Percentiles rank a stretch among this genome's conserved stretches.
phyloP scores from a whole-genome alignment of 768 basidiomycete species.

The Phanerodontia chrysosporium region DNA sequence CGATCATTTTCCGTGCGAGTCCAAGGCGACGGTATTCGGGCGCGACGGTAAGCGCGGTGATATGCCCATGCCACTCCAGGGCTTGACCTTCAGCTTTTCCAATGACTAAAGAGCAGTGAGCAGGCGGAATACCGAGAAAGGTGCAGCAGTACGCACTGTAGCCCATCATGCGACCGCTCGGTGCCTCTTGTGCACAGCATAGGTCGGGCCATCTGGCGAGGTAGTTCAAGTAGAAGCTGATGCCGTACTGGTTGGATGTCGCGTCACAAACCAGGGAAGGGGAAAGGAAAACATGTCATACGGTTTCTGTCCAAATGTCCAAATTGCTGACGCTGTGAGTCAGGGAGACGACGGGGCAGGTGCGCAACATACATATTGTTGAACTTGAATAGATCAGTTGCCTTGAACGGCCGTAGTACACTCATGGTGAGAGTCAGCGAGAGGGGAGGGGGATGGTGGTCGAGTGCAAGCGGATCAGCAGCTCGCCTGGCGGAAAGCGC shows the following conservation, averaged over 20 bases:
- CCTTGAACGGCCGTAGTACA: conserved; percentile 78
- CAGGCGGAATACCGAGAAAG: not conserved
- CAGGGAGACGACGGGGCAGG: not conserved
- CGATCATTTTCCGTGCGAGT: conserved; percentile 85
- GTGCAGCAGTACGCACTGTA: conserved; percentile 60
- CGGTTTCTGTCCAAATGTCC: conserved; percentile 97
- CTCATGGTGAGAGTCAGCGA: conserved; percentile 59
- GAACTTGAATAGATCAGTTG: conserved; percentile 88
- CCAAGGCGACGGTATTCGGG: conserved; percentile 88
- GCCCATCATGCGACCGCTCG: conserved; percentile 83
- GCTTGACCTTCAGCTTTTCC: conserved; percentile 86
- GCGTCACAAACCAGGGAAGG: not conserved
- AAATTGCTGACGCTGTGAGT: conserved; percentile 58
- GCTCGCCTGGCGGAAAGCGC: not conserved
- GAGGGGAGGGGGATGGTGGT: not conserved
- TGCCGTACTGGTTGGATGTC: conserved; percentile 63
- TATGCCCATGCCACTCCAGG: conserved; percentile 87
- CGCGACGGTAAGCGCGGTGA: conserved; percentile 92
- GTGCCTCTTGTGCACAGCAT: conserved; percentile 78
- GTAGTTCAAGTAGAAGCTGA: conserved; percentile 86
- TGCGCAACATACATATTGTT: conserved; percentile 70
- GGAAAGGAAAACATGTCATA: conserved; percentile 30
- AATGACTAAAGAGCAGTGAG: conserved; percentile 54
- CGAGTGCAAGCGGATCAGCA: not conserved
- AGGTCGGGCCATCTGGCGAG: conserved; percentile 90